A percentile compares a stretch with the other conserved stretches of the same genome.
phyloP scores from a whole-genome alignment of 371 early-diverging fungal genomes.

The Syncephalastrum contaminatum region DNA sequence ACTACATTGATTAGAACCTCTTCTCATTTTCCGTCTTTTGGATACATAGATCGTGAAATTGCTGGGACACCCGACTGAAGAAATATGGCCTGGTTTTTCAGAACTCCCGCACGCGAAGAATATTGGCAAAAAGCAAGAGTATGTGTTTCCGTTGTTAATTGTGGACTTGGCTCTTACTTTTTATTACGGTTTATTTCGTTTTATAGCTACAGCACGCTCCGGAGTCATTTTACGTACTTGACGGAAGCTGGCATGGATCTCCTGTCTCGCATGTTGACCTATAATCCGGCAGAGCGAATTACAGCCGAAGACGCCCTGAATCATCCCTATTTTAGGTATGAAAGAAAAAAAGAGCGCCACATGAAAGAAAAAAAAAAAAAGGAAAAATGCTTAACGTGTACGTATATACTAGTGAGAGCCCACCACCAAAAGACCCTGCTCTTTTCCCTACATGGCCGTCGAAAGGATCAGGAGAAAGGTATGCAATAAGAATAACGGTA shows the following conservation, averaged over 20 bases:
- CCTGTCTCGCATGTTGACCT: conserved; percentile 75
- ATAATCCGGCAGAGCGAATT: conserved; percentile 87
- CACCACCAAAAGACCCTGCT: conserved; percentile 88
- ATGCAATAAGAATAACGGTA: conserved; percentile 3
- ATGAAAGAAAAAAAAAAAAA: neutral
- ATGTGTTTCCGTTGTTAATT: neutral
- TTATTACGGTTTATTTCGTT: neutral
- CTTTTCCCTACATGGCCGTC: conserved; percentile 96
- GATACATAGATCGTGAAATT: conserved; percentile 63
- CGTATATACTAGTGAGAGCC: conserved; percentile 67
- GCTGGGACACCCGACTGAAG: conserved; percentile 69
- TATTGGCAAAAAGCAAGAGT: conserved; percentile 35
- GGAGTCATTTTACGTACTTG: conserved; percentile 65
- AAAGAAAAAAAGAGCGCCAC: neutral
- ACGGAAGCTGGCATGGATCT: conserved; percentile 83
- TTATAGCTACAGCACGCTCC: conserved; percentile 47
- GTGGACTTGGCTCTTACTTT: neutral
- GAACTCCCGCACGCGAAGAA: conserved; percentile 71
- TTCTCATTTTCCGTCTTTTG: neutral
- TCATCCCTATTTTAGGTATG: conserved; percentile 84
- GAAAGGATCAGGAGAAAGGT: conserved; percentile 76
- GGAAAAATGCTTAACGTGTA: neutral
- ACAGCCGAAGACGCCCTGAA: conserved; percentile 82
- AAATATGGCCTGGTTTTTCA: conserved; percentile 74
- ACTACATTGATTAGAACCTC: no score